phyloP scores from a whole-genome alignment of 768 basidiomycete genomes.

The Rhodocollybia butyracea region DNA sequence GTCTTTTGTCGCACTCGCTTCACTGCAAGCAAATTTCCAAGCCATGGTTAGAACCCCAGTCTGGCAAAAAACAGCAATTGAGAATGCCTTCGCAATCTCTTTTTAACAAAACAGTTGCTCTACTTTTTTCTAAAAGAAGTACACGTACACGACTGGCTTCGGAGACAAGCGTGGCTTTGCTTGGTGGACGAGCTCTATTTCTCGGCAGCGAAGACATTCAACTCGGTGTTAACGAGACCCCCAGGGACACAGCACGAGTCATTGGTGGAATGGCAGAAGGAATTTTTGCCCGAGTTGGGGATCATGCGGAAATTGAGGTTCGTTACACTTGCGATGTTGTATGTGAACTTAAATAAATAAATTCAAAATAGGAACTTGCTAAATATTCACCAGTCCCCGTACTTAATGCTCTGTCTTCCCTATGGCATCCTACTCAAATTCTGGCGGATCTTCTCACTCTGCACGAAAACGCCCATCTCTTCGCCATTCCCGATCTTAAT shows the following conservation, averaged over 20 bases:
- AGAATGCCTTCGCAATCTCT: constrained; percentile 72
- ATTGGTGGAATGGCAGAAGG: constrained; percentile 95
- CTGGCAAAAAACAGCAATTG: constrained; percentile 27
- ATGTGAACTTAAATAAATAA: neutral
- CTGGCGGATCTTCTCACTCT: constrained; percentile 92
- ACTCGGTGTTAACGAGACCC: constrained; percentile 89
- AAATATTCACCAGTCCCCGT: constrained; percentile 91
- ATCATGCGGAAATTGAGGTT: constrained; percentile 91
- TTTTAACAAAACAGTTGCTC: constrained; percentile 79
- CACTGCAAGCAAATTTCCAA: constrained; percentile 56
- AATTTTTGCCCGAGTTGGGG: constrained; percentile 94
- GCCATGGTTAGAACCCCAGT: constrained; percentile 66
- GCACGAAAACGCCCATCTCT: constrained; percentile 67
- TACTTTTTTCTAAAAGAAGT: constrained; percentile 91
- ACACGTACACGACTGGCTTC: constrained; percentile 88
- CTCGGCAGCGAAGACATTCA: constrained; percentile 90
- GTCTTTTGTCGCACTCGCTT: constrained; percentile 62
- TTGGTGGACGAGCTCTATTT: constrained; percentile 91
- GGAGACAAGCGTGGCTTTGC: constrained; percentile 73
- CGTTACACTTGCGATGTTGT: constrained; percentile 17
- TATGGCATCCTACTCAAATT: constrained; percentile 96
- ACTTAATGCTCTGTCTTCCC: constrained; percentile 90
- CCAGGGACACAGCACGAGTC: constrained; percentile 82
- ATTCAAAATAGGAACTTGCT: constrained; percentile 73
- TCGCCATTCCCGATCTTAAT: constrained; percentile 28